A percentile compares a stretch with the other conserved stretches of the same genome.
Conservation (phyloP, 106 monocot species). For the Chionographis japonica region DNA sequence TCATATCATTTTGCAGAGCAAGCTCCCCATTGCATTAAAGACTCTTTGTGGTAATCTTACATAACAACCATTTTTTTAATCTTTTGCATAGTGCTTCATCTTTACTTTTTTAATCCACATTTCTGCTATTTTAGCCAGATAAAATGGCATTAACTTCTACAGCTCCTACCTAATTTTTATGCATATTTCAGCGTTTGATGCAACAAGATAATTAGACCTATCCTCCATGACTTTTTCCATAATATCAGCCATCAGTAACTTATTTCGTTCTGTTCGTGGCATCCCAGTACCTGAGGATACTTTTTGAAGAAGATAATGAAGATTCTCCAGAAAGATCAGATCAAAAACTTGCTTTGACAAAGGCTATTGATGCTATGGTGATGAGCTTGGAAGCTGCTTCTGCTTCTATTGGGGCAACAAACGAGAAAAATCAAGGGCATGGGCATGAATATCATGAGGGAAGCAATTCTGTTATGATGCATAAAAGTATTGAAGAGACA, state of each 20-base stretch:
- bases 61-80: too few relatives aligned
- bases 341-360: conserved; percentile 56
- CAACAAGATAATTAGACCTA: too few relatives aligned
- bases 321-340: conserved; percentile 46
- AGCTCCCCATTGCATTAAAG: too few relatives aligned
- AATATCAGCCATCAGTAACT: background rate
- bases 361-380: conserved; percentile 71
- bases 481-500: conserved; percentile 10
- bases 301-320: conserved; percentile 67
- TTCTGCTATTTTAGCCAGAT: too few relatives aligned
- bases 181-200: too few relatives aligned
- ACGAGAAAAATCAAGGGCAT: conserved; percentile 12
- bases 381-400: conserved; percentile 48
- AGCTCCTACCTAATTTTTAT: too few relatives aligned
- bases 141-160: too few relatives aligned
- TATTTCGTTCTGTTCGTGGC: conserved; percentile 1
- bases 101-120: too few relatives aligned
- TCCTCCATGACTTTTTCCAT: background rate
- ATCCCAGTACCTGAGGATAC: conserved; percentile 60
- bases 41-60: too few relatives aligned
- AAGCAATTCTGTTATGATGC: background rate
- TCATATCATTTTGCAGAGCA: too few relatives aligned
- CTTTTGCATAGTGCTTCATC: too few relatives aligned
- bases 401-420: conserved; percentile 9
- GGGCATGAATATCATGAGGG: conserved; percentile 19